phyloP scores from a whole-genome alignment of 768 basidiomycete species.

The Amylocystis lapponica region DNA sequence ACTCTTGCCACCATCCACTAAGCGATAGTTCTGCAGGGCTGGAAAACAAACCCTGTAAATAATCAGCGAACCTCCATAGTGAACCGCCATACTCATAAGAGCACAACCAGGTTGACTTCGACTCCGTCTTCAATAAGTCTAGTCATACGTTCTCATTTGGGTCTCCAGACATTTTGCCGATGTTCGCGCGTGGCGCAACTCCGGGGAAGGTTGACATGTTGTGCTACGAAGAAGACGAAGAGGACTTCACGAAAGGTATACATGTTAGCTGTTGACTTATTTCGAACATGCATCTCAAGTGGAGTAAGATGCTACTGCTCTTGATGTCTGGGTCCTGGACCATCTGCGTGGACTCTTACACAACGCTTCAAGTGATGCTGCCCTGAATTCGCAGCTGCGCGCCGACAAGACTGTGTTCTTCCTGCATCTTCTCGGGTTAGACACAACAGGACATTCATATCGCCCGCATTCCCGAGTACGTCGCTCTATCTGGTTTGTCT shows the following conservation, averaged over 20 bases:
- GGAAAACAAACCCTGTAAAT: conserved; percentile 77
- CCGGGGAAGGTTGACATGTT: conserved; percentile 68
- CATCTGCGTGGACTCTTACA: conserved; percentile 54
- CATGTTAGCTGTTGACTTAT: too few species aligned
- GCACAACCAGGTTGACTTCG: conserved; percentile 60
- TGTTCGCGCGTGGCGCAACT: conserved; percentile 74
- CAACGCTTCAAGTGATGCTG: conserved; percentile 53
- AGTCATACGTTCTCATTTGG: conserved; percentile 77
- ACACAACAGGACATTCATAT: conserved; percentile 85
- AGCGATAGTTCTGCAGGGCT: conserved; percentile 48
- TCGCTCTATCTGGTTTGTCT: too few species aligned
- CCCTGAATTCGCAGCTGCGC: conserved; percentile 46
- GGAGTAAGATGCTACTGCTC: conserved; percentile 73
- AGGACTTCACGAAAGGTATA: conserved; percentile 82
- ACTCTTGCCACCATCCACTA: conserved; percentile 8
- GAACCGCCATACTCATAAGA: not conserved
- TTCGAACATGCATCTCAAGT: too few species aligned
- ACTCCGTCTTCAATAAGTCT: conserved; percentile 85
- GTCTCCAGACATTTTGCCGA: conserved; percentile 83
- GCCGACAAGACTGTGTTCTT: conserved; percentile 69
- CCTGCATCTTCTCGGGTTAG: conserved; percentile 76
- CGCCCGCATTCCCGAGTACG: conserved; percentile 70
- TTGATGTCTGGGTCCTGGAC: conserved; percentile 78
- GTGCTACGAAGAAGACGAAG: conserved; percentile 70
- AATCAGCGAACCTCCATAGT: not conserved